Base-by-base conservation (phyloP, 345 rosid genomes). In the Mangifera indica region DNA sequence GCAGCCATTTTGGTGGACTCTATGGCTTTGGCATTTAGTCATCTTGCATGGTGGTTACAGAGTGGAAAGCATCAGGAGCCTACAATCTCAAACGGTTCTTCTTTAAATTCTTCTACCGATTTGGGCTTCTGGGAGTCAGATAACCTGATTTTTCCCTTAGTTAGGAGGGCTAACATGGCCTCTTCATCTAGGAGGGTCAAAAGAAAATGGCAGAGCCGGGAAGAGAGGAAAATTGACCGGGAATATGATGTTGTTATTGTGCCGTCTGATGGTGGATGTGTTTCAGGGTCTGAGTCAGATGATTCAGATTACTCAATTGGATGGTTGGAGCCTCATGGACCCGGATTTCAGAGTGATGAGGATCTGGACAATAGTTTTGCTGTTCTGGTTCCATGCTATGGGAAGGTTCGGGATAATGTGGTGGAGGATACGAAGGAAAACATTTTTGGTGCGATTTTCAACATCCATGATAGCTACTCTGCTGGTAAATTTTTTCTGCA, bases 241-340 rank as follows among this genome's bases (percentile, higher is more conserved):
- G 95, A 89, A 69, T 83, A 82, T 72, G 95, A 89, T 70, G 66
- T 86, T 46, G 95, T 89, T 77, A 84, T 89, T 22, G 95, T 89
- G 70, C 91, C 95, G 56, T 83, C 95, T 15, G 95, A 89, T 80
- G 90, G 88, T 73, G 89, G 85, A 46, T 87, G 92, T 76, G 82
- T 89, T 73, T 89, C 91, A 0, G 95, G 92, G 21, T 86, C 95
- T 32, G 95, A 89, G 70, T 84, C 95, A 6, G 92, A 87, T 77
- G 92, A 74, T 72, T 86, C 87, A 0, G 95, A 89, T 78, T 89
- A 86, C 80, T 89, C 95, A 5, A 82, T 87, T 61, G 95, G 95
- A 75, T 89, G 95, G 95, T 63, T 86, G 74, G 95, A 89, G 74
- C 95, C 95, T 68, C 95, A 86, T 78, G 95, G 90, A 42, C 81